Percentiles rank a stretch among this genome's conserved stretches.
Conservation (phyloP, 495 filamentous ascomycete species). For the Hyaloscypha hepaticicola region DNA sequence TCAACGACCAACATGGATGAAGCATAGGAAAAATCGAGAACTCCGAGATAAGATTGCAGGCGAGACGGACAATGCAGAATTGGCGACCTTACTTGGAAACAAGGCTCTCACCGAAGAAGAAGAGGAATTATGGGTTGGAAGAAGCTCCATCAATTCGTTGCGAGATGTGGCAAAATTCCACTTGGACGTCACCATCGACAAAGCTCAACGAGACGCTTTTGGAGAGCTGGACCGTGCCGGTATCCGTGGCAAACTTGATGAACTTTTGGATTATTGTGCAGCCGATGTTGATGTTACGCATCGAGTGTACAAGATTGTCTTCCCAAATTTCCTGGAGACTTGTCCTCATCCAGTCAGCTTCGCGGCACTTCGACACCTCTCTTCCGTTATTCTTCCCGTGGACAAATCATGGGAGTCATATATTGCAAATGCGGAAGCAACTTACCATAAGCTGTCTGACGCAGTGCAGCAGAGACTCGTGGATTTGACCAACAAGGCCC, state of each 20-base stretch:
- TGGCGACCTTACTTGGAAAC: conserved; percentile 68
- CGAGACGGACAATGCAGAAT: conserved; percentile 66
- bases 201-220: conserved; percentile 82
- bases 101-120: conserved; percentile 72
- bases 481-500: conserved; percentile 69
- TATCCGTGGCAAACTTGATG: conserved; percentile 66
- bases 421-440: conserved; percentile 75
- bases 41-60: conserved; percentile 75
- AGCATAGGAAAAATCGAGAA: conserved; percentile 85
- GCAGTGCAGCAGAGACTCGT: conserved; percentile 72
- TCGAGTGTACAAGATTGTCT: conserved; percentile 86
- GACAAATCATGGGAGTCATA: conserved; percentile 86
- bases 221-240: conserved; percentile 74
- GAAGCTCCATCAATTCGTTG: conserved; percentile 92
- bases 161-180: conserved; percentile 97
- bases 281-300: conserved; percentile 93
- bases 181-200: conserved; percentile 88
- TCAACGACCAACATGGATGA: conserved; percentile 95
- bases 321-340: conserved; percentile 80
- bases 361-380: conserved; percentile 86
- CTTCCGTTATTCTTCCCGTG: conserved; percentile 88
- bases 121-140: conserved; percentile 91
- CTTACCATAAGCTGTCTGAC: conserved; percentile 73
- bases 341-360: conserved; percentile 98
- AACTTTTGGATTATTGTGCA: conserved; percentile 92